Evolutionary conservation across 371 early-diverging fungal genomes (phyloP).

Genomic region (Phascolomyces articulosus): DNA sequence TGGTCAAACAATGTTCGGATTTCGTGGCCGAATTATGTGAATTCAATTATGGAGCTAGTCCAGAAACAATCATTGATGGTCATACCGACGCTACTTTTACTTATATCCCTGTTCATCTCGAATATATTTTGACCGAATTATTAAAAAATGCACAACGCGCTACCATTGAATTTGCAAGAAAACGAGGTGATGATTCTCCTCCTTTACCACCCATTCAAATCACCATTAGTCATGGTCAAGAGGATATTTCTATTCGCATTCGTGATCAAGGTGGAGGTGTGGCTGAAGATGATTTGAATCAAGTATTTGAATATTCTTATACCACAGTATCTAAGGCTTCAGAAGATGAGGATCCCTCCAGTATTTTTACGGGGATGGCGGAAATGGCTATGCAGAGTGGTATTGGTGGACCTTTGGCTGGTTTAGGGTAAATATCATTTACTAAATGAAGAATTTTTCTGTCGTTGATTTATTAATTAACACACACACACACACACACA

Average conservation of each 20-base stretch:
- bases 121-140: slow-evolving; percentile 93
- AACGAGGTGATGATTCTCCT: slow-evolving; percentile 30
- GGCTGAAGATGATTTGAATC: slow-evolving; percentile 69
- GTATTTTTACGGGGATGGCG: slow-evolving; percentile 65
- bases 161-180: slow-evolving; percentile 79
- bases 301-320: slow-evolving; percentile 92
- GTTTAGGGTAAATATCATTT: slow-evolving; percentile 62
- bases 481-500: no score
- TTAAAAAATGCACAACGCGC: slow-evolving; percentile 93
- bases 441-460: no score
- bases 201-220: slow-evolving; percentile 80
- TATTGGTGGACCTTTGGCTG: slow-evolving; percentile 85
- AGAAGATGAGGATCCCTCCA: slow-evolving; percentile 44
- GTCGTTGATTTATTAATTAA: no score
- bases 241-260: slow-evolving; percentile 86
- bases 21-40: slow-evolving; percentile 90
- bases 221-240: slow-evolving; percentile 78
- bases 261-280: slow-evolving; percentile 96
- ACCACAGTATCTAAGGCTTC: slow-evolving; percentile 81
- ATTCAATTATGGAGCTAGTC: slow-evolving; percentile 87
- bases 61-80: slow-evolving; percentile 79
- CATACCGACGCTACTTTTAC: slow-evolving; percentile 79
- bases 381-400: slow-evolving; percentile 80
- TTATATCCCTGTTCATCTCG: slow-evolving; percentile 94
- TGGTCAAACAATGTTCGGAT: slow-evolving; percentile 70